A percentile compares a stretch with the other conserved stretches of the same genome.
phyloP scores from a whole-genome alignment of 768 basidiomycete genomes.

The Auriscalpium microsporum region DNA sequence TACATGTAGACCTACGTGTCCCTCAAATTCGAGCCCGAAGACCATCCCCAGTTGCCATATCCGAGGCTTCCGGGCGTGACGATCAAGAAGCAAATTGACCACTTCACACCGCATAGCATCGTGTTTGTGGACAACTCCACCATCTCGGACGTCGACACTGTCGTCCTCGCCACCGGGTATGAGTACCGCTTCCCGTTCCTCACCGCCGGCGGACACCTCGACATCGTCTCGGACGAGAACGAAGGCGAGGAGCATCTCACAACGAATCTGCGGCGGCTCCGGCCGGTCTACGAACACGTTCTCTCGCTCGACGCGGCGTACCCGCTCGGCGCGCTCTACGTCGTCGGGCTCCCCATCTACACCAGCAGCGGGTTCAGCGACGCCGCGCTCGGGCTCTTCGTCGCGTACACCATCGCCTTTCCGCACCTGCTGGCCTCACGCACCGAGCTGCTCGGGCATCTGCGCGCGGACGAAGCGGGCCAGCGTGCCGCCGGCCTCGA shows the following conservation, averaged over 20 bases:
- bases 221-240: constrained; percentile 6
- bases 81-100: constrained; percentile 35
- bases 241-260: constrained; percentile 25
- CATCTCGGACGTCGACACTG: constrained; percentile 31
- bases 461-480: constrained; percentile 32
- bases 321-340: constrained; percentile 44
- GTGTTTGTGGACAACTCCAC: constrained; percentile 40
- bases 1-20: constrained; percentile 35
- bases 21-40: constrained; percentile 25
- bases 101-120: constrained; percentile 36
- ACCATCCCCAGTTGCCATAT: constrained; percentile 6
- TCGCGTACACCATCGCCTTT: constrained; percentile 36
- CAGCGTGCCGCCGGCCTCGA: constrained; percentile 35
- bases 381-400: constrained; percentile 41
- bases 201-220: constrained; percentile 14
- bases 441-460: constrained; percentile 26
- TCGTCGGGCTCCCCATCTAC: constrained; percentile 42
- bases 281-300: constrained; percentile 45
- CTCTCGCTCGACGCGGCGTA: constrained; percentile 40
- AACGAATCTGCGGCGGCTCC: constrained; percentile 45
- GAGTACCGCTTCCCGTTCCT: constrained; percentile 44
- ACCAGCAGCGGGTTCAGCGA: constrained; percentile 42
- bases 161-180: constrained; percentile 52
- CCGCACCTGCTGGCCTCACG: constrained; percentile 33
- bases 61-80: constrained; percentile 1